These are phyloP conservation scores for Trypanosoma boissoni DNA, from an alignment of 208 protist species.

Conservation along the genomic window DNA sequence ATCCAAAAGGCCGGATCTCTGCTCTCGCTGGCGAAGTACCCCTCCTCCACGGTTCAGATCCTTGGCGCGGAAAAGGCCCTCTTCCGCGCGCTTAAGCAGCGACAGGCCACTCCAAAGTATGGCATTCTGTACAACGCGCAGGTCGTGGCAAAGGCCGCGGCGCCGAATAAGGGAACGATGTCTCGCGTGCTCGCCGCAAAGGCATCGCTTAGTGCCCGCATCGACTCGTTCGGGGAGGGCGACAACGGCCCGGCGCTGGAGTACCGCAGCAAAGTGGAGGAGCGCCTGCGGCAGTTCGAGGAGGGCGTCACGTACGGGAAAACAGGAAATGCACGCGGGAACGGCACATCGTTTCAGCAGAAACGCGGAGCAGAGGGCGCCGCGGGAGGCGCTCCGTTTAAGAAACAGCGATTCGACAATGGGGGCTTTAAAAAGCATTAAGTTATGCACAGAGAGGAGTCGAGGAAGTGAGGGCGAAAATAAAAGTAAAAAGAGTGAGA, in stretches of 20 bases:
- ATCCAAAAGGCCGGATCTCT: slow-evolving; percentile 99
- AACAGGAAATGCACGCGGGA: slow-evolving; percentile 84
- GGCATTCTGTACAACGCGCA: slow-evolving; percentile 99
- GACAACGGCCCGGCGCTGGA: slow-evolving; percentile 83
- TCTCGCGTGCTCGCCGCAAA: slow-evolving; percentile 97
- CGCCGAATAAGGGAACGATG: slow-evolving; percentile 95
- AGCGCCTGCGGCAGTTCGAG: slow-evolving; percentile 87
- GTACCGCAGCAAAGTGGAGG: slow-evolving; percentile 91
- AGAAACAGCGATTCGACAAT: slow-evolving; percentile 36
- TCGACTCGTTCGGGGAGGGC: slow-evolving; percentile 98
- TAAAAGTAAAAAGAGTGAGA: too few relatives aligned
- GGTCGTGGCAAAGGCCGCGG: slow-evolving; percentile 94
- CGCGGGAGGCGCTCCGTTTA: slow-evolving; percentile 32
- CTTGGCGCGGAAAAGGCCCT: slow-evolving; percentile 99
- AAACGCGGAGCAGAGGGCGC: slow-evolving; percentile 36
- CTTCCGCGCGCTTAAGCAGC: slow-evolving; percentile 97
- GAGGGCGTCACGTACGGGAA: slow-evolving; percentile 86
- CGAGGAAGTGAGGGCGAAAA: too few relatives aligned
- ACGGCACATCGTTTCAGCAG: slow-evolving; percentile 54
- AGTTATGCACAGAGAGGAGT: too few relatives aligned
- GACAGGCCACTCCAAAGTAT: slow-evolving; percentile 99
- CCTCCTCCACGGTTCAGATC: slow-evolving; percentile 99
- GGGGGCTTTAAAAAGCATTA: too few relatives aligned
- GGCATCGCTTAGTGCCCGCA: slow-evolving; percentile 95
- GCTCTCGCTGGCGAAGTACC: slow-evolving; percentile 98